phyloP scores from a whole-genome alignment of 176 grass and related monocot species.

The Zizania latifolia region DNA sequence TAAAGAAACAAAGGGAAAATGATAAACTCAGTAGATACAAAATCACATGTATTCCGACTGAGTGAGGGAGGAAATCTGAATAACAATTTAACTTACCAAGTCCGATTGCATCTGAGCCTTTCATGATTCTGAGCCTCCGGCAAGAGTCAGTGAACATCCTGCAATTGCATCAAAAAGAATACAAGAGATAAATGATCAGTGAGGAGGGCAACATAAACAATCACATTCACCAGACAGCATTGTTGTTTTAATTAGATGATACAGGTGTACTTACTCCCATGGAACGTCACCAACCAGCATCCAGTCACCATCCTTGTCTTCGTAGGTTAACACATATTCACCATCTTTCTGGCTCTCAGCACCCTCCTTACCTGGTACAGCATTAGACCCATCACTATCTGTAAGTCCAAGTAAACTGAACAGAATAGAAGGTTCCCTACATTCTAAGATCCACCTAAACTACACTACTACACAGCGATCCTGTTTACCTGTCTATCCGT shows the following conservation, averaged over 20 bases:
- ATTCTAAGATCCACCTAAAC: not conserved
- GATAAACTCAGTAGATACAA: not conserved
- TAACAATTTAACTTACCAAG: slow-evolving; percentile 23
- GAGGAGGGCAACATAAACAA: not conserved
- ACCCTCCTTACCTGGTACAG: slow-evolving; percentile 38
- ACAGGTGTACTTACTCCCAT: slow-evolving; percentile 50
- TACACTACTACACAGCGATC: not conserved
- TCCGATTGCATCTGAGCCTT: too few species aligned
- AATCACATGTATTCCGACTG: not conserved
- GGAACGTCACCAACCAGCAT: slow-evolving; percentile 85
- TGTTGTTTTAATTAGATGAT: not conserved
- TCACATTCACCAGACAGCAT: not conserved
- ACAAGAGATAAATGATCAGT: not conserved
- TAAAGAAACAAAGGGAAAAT: not conserved
- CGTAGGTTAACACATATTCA: slow-evolving; percentile 75
- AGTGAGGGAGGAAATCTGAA: not conserved
- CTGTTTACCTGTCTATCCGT: not conserved
- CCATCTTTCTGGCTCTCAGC: slow-evolving; percentile 43
- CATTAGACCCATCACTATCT: slow-evolving; percentile 28
- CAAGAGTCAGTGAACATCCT: slow-evolving; percentile 80
- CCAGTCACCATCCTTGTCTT: slow-evolving; percentile 85
- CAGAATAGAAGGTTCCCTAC: slow-evolving; percentile 1
- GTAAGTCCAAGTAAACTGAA: slow-evolving; percentile 29
- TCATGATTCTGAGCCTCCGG: too few species aligned
- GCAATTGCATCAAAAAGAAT: slow-evolving; percentile 14